Base-by-base conservation (phyloP, 2,329 filamentous ascomycete genomes). In the Stromatinia cepivora region DNA sequence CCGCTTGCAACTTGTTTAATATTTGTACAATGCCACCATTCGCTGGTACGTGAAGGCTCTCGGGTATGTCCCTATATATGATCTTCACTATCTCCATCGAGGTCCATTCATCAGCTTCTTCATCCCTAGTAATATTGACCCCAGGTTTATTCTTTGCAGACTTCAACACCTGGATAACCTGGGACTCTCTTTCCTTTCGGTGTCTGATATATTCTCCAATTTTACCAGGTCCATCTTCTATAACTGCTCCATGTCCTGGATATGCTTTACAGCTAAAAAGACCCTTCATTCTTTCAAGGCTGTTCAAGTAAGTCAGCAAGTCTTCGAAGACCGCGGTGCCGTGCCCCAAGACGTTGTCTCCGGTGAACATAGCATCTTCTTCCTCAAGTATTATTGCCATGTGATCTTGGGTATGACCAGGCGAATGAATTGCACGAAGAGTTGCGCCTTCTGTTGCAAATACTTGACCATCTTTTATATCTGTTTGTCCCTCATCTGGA, bases 251-350 rank as follows among this genome's bases (percentile, higher is more conserved):
- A 76, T 99, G 95, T 5, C 92, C 94, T 0, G 95, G 94, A 78
- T 97, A 98, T 2, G 89, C 93, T 61, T 87, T 83, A 1, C 91
- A 90, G 0, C 79, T 80, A 74, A 92, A 92, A 9, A 88, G 81
- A 31, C 80, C 79, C 58, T 84, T 82, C 92, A 97, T 95, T 72
- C 84, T 84, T 52, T 87, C 83, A 17, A 97, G 82, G 70, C 88
- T 92, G 28, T 79, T 77, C 72, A 96, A 82, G 77, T 96, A 97
- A 0, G 82, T 81, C 1, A 81, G 79, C 11, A 97, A 83, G 72
- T 95, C 87, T 78, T 96, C 92, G 74, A 96, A 96, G 0, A 95
- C 92, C 4, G 91, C 89, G 2, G 92, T 96, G 17, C 93, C 93
- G 71, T 97, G 92, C 0, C 93, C 93, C 2, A 97, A 84, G 1